Percentiles rank a stretch among this genome's conserved stretches.
Conservation (phyloP, 805 yeast species). For the Saturnispora hagleri region DNA sequence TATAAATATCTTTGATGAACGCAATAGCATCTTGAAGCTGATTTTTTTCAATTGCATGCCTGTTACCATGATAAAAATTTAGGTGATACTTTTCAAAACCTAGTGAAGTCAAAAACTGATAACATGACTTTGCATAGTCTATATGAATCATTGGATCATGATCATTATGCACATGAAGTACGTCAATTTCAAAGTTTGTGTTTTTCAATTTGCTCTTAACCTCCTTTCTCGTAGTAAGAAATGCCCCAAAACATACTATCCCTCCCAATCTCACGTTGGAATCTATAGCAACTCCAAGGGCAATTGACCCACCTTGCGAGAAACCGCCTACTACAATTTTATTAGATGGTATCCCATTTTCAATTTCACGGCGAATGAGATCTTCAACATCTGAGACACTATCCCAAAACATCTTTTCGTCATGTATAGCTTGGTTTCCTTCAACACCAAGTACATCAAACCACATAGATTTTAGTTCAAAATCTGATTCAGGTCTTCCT, state of each 20-base stretch:
- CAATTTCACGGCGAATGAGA: slow-evolving; percentile 44
- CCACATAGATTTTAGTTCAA: slow-evolving; percentile 74
- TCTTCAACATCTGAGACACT: slow-evolving; percentile 37
- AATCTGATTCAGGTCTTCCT: slow-evolving; percentile 42
- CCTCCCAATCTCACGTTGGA: slow-evolving; percentile 66
- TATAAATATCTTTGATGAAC: slow-evolving; percentile 28
- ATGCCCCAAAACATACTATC: slow-evolving; percentile 68
- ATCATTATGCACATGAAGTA: slow-evolving; percentile 84
- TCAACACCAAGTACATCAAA: slow-evolving; percentile 59
- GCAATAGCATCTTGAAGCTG: slow-evolving; percentile 50
- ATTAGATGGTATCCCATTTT: slow-evolving; percentile 44
- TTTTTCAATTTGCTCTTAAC: slow-evolving; percentile 20
- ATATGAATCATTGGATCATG: slow-evolving; percentile 55
- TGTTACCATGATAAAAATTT: slow-evolving; percentile 51
- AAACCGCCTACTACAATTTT: slow-evolving; percentile 90
- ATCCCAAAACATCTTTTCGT: slow-evolving; percentile 43
- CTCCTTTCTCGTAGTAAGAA: slow-evolving; percentile 35
- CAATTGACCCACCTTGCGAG: slow-evolving; percentile 85
- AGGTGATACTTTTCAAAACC: slow-evolving; percentile 42
- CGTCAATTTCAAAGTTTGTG: slow-evolving; percentile 54
- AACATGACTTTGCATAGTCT: slow-evolving; percentile 31
- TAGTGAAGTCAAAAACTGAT: slow-evolving; percentile 34
- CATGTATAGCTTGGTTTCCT: slow-evolving; percentile 36
- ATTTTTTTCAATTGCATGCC: slow-evolving; percentile 57
- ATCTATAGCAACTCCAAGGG: slow-evolving; percentile 50